Conservation (phyloP, 441 rosid species). For the Melastoma candidum region DNA sequence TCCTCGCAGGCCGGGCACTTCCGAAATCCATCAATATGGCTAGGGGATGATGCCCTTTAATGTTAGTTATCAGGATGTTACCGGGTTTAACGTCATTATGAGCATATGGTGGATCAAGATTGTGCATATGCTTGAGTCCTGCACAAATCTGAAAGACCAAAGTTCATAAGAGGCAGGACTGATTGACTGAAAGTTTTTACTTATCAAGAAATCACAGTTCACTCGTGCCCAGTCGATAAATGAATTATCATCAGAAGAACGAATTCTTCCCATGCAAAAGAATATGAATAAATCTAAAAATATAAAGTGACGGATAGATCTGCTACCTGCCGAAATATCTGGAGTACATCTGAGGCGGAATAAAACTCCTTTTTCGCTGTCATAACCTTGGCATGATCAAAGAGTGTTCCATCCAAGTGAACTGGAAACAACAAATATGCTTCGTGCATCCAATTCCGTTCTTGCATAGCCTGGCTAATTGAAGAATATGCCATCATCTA, state of each 20-base stretch:
- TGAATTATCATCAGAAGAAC: too few species aligned
- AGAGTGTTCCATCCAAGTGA: conserved; percentile 91
- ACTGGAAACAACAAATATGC: conserved; percentile 96
- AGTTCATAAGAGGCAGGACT: conserved; percentile 11
- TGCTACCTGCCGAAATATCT: conserved; percentile 81
- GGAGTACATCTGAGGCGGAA: conserved; percentile 75
- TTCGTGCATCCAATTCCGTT: conserved; percentile 72
- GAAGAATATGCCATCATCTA: background rate
- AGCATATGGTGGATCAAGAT: conserved; percentile 87
- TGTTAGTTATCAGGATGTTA: conserved; percentile 76
- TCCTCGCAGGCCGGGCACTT: conserved; percentile 81
- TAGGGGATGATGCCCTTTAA: conserved; percentile 74
- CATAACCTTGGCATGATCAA: conserved; percentile 71
- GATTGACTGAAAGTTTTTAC: too few species aligned
- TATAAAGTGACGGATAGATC: too few species aligned
- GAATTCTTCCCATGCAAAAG: too few species aligned
- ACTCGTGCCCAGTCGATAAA: too few species aligned
- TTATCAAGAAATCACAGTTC: too few species aligned
- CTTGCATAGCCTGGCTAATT: conserved; percentile 52
- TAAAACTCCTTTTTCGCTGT: conserved; percentile 76
- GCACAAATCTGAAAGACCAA: conserved; percentile 69
- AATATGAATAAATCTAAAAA: too few species aligned
- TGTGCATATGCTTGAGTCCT: conserved; percentile 95
- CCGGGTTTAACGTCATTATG: conserved; percentile 99
- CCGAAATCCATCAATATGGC: conserved; percentile 99